Evolutionary conservation across 164 flowering plant genomes (phyloP).

Genomic region (Platanus orientalis): DNA sequence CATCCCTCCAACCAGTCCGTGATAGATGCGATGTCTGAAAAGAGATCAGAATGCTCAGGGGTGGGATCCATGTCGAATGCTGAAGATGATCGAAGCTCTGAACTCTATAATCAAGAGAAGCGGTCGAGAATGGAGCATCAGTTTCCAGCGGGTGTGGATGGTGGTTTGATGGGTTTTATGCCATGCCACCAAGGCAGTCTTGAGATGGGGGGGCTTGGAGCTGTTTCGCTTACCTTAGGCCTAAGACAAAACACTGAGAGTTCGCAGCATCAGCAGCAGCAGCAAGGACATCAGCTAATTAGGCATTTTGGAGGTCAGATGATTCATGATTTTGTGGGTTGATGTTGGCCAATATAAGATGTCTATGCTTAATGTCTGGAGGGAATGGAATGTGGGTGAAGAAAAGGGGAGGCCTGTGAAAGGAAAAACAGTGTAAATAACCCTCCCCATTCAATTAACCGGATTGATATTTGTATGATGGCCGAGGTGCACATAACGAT

Average conservation of each 20-base stretch:
- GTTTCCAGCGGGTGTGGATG: constrained; percentile 26
- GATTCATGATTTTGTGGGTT: constrained; percentile 58
- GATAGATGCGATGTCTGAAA: constrained; percentile 11
- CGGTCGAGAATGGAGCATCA: constrained; percentile 41
- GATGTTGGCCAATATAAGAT: too few species aligned
- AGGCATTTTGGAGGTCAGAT: constrained; percentile 52
- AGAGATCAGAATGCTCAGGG: constrained; percentile 19
- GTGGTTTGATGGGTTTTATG: constrained; percentile 40
- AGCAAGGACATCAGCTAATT: constrained; percentile 23
- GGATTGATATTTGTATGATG: too few species aligned
- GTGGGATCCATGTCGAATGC: constrained; percentile 9
- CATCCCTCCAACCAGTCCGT: constrained; percentile 12
- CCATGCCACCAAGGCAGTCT: constrained; percentile 42
- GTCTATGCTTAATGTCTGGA: too few species aligned
- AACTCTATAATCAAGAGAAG: constrained; percentile 50
- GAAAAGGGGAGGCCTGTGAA: too few species aligned
- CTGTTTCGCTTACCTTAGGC: constrained; percentile 75
- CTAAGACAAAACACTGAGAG: constrained; percentile 58
- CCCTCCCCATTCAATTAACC: too few species aligned
- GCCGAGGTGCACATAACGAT: too few species aligned
- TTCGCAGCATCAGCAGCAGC: constrained; percentile 27
- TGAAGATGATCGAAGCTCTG: constrained; percentile 12
- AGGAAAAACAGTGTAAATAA: too few species aligned
- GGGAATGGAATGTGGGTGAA: too few species aligned
- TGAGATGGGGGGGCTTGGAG: constrained; percentile 49